Evolutionary conservation across 2,329 filamentous ascomycete genomes (phyloP).

Genomic region (Hirsutella rhossiliensis): DNA sequence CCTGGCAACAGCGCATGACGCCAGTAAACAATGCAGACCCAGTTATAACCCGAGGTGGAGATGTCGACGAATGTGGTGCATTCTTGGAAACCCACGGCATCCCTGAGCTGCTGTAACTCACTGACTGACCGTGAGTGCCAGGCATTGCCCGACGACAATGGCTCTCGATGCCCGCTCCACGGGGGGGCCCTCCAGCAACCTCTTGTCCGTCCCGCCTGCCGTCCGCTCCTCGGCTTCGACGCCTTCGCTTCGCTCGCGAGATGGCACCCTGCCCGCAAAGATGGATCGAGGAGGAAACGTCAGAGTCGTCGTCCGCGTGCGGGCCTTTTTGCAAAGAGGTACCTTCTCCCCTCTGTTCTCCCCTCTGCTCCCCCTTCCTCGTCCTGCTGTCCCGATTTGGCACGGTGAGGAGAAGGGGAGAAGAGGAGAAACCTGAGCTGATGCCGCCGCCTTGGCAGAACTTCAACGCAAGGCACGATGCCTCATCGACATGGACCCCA

Average conservation of each 20-base stretch:
- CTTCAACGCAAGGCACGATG: conserved; percentile 70
- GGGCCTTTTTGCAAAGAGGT: conserved; percentile 68
- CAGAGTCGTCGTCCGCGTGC: conserved; percentile 68
- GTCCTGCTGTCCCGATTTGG: not conserved
- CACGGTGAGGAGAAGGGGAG: not conserved
- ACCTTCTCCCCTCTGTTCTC: not conserved
- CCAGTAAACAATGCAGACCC: too few relatives aligned
- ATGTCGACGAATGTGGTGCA: too few relatives aligned
- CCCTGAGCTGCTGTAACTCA: too few relatives aligned
- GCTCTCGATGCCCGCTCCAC: conserved; percentile 32
- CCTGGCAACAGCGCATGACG: too few relatives aligned
- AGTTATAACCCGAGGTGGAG: too few relatives aligned
- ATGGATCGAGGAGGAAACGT: conserved; percentile 64
- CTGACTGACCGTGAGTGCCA: too few relatives aligned
- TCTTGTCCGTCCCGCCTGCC: too few relatives aligned
- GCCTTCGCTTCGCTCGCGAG: conserved; percentile 62
- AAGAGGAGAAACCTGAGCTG: too few relatives aligned
- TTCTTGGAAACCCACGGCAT: too few relatives aligned
- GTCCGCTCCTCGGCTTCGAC: conserved; percentile 60
- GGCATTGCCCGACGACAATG: conserved; percentile 21
- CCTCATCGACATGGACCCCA: conserved; percentile 82
- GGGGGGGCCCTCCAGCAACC: conserved; percentile 25
- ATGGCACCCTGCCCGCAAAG: conserved; percentile 49
- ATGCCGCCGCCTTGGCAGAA: conserved; percentile 43
- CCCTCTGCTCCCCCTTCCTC: not conserved